These are phyloP conservation scores for Nakazawaea pomicola DNA, from an alignment of 805 yeast genomes.

Conservation along the genomic window DNA sequence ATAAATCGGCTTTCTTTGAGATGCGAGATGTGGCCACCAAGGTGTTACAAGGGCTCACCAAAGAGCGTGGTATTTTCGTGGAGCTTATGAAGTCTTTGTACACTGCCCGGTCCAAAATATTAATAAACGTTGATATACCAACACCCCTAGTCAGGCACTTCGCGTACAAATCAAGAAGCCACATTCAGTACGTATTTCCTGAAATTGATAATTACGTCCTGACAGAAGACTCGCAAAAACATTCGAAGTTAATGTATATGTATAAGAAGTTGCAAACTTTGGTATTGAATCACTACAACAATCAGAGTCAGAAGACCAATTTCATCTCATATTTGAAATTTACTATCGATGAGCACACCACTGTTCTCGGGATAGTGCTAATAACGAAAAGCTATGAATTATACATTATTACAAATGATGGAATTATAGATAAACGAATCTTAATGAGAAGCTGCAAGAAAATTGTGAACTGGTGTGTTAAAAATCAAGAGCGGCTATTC, in stretches of 20 bases:
- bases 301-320: slow-evolving; percentile 11
- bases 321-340: slow-evolving; percentile 22
- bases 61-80: slow-evolving; percentile 28
- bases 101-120: not conserved
- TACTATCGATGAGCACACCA: slow-evolving; percentile 16
- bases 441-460: slow-evolving; percentile 57
- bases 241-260: slow-evolving; percentile 10
- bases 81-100: slow-evolving; percentile 21
- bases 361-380: slow-evolving; percentile 21
- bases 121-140: slow-evolving; percentile 37
- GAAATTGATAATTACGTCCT: not conserved
- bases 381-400: slow-evolving; percentile 47
- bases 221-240: not conserved
- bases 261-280: slow-evolving; percentile 11
- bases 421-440: slow-evolving; percentile 47
- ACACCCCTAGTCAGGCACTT: slow-evolving; percentile 70
- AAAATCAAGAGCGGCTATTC: slow-evolving; percentile 65
- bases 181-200: slow-evolving; percentile 52
- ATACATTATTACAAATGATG: slow-evolving; percentile 53
- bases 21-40: slow-evolving; percentile 57
- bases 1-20: slow-evolving; percentile 73
- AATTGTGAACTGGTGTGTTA: slow-evolving; percentile 72
- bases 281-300: slow-evolving; percentile 8
- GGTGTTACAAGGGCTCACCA: slow-evolving; percentile 38
- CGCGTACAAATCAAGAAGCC: slow-evolving; percentile 64